phyloP scores from a whole-genome alignment of 2,329 filamentous ascomycete genomes.

The Chalara sp. region DNA sequence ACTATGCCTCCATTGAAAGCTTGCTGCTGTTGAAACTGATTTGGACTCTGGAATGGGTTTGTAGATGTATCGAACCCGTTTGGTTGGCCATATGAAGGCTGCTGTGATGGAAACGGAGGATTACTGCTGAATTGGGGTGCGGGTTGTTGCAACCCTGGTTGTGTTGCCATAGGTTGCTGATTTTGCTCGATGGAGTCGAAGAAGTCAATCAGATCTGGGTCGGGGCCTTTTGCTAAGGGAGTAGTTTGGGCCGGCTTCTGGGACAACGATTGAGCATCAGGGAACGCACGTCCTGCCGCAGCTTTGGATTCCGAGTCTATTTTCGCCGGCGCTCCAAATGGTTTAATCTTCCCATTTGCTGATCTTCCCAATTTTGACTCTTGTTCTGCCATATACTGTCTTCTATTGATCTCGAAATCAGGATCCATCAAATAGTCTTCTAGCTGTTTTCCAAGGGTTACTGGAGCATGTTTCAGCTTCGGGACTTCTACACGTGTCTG shows the following conservation, averaged over 20 bases:
- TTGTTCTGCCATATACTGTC: slow-evolving; percentile 86
- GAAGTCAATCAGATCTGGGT: slow-evolving; percentile 83
- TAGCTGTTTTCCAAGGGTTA: slow-evolving; percentile 79
- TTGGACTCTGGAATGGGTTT: slow-evolving; percentile 33
- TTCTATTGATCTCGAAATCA: slow-evolving; percentile 88
- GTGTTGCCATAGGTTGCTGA: slow-evolving; percentile 60
- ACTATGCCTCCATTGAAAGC: slow-evolving; percentile 24
- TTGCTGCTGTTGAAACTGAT: slow-evolving; percentile 36
- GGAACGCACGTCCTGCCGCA: slow-evolving; percentile 20
- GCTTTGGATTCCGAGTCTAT: slow-evolving; percentile 22
- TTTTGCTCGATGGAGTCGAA: slow-evolving; percentile 91
- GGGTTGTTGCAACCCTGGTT: slow-evolving; percentile 32
- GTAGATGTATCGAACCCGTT: slow-evolving; percentile 36
- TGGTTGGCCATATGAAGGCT: slow-evolving; percentile 32
- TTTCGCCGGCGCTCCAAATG: slow-evolving; percentile 35
- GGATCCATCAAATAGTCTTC: slow-evolving; percentile 93
- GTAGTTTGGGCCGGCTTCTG: slow-evolving; percentile 36
- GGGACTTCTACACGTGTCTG: slow-evolving; percentile 91
- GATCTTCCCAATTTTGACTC: slow-evolving; percentile 52
- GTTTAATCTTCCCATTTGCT: slow-evolving; percentile 32
- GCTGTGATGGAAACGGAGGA: slow-evolving; percentile 27
- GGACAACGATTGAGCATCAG: slow-evolving; percentile 23
- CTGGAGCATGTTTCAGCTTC: slow-evolving; percentile 93
- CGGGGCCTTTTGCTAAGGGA: slow-evolving; percentile 49
- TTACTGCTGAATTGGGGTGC: slow-evolving; percentile 22